phyloP scores from a whole-genome alignment of 2,329 filamentous ascomycete genomes.

The Pseudonectria buxi region DNA sequence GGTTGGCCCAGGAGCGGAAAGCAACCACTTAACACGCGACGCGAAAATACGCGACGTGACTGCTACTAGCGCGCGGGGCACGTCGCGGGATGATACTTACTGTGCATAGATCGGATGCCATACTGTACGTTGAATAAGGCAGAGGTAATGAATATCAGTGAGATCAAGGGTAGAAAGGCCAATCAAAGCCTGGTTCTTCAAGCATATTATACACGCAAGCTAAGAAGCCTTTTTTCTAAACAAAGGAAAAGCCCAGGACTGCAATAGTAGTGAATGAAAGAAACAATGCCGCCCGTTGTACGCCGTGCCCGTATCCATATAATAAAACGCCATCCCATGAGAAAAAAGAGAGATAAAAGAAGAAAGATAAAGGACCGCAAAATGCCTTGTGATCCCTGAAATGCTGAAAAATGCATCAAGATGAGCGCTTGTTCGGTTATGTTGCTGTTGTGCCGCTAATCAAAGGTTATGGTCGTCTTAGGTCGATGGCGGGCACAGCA shows the following conservation, averaged over 20 bases:
- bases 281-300: too few relatives aligned
- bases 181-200: too few relatives aligned
- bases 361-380: background rate
- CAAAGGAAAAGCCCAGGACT: background rate
- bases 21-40: constrained; percentile 30
- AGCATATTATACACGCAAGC: background rate
- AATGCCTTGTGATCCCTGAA: background rate
- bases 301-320: too few relatives aligned
- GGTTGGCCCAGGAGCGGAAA: constrained; percentile 12
- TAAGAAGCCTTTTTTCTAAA: too few relatives aligned
- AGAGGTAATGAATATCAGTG: too few relatives aligned
- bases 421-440: too few relatives aligned
- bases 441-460: too few relatives aligned
- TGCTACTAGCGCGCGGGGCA: constrained; percentile 12
- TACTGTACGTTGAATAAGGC: too few relatives aligned
- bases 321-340: background rate
- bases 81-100: constrained; percentile 31
- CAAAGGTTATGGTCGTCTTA: too few relatives aligned
- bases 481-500: too few relatives aligned
- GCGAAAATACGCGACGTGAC: background rate
- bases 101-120: constrained; percentile 19
- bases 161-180: too few relatives aligned
- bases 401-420: background rate
- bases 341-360: constrained; percentile 1
- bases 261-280: background rate